Conservation (phyloP, 1,139 yeast genomes). For the Suhomyces anneliseae region DNA sequence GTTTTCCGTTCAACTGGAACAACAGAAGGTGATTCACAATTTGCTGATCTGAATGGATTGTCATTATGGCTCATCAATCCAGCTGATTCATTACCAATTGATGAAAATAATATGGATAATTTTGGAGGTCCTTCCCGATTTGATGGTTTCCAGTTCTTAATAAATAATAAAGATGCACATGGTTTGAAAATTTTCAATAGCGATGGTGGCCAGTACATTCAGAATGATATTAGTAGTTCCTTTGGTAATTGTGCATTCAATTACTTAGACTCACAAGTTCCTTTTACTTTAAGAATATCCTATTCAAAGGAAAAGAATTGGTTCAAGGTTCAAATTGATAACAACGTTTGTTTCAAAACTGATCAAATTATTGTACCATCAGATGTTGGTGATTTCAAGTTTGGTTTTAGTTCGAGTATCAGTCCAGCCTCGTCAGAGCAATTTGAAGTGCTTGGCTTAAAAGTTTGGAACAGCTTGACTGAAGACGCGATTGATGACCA, state of each 20-base stretch:
- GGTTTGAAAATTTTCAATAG: conserved; percentile 58
- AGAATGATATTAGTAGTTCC: conserved; percentile 25
- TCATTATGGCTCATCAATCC: conserved; percentile 50
- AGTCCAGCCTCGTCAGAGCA: conserved; percentile 46
- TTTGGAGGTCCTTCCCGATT: conserved; percentile 54
- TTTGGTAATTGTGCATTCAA: conserved; percentile 59
- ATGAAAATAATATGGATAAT: conserved; percentile 24
- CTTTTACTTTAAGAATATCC: conserved; percentile 63
- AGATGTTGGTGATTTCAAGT: conserved; percentile 29
- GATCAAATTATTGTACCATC: conserved; percentile 45
- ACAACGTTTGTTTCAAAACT: conserved; percentile 68
- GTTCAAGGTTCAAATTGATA: conserved; percentile 68
- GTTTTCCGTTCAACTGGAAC: conserved; percentile 60
- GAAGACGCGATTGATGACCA: conserved; percentile 61
- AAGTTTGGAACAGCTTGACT: conserved; percentile 53
- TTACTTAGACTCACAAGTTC: conserved; percentile 68
- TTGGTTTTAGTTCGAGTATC: conserved; percentile 55
- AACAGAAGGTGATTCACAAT: conserved; percentile 25
- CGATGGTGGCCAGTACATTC: conserved; percentile 45
- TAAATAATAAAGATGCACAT: conserved; percentile 49
- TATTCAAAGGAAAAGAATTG: conserved; percentile 45
- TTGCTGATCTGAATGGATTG: conserved; percentile 43
- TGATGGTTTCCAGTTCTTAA: conserved; percentile 61
- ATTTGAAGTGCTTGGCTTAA: conserved; percentile 59
- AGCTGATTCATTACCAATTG: conserved; percentile 23